Evolutionary conservation across 345 rosid genomes (phyloP).

Genomic region (Ailanthus altissimus): DNA sequence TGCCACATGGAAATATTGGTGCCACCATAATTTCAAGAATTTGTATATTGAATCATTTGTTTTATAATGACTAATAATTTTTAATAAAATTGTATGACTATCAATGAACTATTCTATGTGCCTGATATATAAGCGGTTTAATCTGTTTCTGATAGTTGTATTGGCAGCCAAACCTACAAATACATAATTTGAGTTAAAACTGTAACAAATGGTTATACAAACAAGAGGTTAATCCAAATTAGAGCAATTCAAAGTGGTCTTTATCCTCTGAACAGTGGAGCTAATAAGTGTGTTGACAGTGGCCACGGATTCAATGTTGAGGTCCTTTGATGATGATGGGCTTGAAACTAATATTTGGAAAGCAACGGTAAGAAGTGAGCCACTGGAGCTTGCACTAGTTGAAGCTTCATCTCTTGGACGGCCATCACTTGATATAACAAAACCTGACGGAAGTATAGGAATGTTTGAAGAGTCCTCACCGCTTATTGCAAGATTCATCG

Average conservation of each 20-base stretch:
- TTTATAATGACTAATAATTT: too few species aligned
- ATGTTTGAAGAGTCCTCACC: constrained; percentile 38
- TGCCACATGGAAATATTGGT: too few species aligned
- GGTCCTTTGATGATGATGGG: constrained; percentile 21
- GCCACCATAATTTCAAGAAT: too few species aligned
- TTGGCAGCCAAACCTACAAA: too few species aligned
- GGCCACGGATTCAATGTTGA: constrained; percentile 45
- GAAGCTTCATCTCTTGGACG: constrained; percentile 21
- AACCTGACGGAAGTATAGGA: constrained; percentile 76
- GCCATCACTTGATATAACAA: constrained; percentile 56
- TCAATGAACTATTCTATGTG: too few species aligned
- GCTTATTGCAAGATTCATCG: constrained; percentile 33
- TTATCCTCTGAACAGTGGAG: constrained; percentile 53
- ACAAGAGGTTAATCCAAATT: constrained; percentile 21
- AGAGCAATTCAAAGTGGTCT: constrained; percentile 41
- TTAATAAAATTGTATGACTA: too few species aligned
- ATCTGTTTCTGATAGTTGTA: too few species aligned
- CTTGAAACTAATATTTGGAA: constrained; percentile 56
- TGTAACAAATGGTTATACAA: too few species aligned
- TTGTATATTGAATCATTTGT: too few species aligned
- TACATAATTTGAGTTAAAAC: too few species aligned
- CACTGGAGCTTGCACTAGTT: constrained; percentile 19
- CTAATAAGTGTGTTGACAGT: constrained; percentile 54
- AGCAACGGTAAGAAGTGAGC: constrained; percentile 59
- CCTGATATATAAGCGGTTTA: too few species aligned